A percentile compares a stretch with the other conserved stretches of the same genome.
These are phyloP conservation scores for Deakozyma indianensis DNA, from an alignment of 805 yeast species.

Conservation along the genomic window DNA sequence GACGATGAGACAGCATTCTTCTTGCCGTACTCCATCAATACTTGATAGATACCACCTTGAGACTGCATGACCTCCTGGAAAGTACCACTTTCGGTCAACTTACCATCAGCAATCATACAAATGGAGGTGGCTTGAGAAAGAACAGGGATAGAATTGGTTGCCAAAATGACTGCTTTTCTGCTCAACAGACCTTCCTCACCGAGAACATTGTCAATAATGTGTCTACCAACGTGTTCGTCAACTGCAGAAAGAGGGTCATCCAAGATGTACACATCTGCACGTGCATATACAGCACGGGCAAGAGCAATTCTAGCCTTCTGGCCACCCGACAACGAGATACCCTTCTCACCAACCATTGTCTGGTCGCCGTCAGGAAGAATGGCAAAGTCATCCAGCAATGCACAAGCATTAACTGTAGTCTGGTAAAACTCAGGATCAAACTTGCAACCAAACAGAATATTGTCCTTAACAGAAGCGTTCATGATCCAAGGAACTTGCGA, in stretches of 20 bases:
- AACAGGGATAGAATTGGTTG: constrained; percentile 79
- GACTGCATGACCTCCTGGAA: constrained; percentile 15
- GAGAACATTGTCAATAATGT: constrained; percentile 59
- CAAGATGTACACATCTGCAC: constrained; percentile 49
- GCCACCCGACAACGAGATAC: constrained; percentile 79
- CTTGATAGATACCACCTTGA: constrained; percentile 12
- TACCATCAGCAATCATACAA: constrained; percentile 44
- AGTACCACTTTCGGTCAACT: constrained; percentile 24
- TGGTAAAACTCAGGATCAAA: constrained; percentile 38
- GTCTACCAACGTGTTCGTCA: constrained; percentile 76
- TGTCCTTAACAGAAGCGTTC: constrained; percentile 79
- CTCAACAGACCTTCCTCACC: constrained; percentile 69
- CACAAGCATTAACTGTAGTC: constrained; percentile 47
- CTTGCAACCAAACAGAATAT: constrained; percentile 52
- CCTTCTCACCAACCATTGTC: constrained; percentile 77
- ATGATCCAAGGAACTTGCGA: constrained; percentile 92
- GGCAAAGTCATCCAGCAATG: constrained; percentile 48
- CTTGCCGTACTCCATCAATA: constrained; percentile 15
- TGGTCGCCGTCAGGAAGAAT: constrained; percentile 59
- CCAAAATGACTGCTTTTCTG: constrained; percentile 60
- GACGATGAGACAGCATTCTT: constrained; percentile 6
- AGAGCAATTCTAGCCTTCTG: constrained; percentile 71
- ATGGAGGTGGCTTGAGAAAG: constrained; percentile 60
- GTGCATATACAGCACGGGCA: constrained; percentile 67
- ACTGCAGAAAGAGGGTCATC: constrained; percentile 80